Percentiles rank a stretch among this genome's conserved stretches.
Conservation (phyloP, 768 basidiomycete species). For the Mycena galopus region DNA sequence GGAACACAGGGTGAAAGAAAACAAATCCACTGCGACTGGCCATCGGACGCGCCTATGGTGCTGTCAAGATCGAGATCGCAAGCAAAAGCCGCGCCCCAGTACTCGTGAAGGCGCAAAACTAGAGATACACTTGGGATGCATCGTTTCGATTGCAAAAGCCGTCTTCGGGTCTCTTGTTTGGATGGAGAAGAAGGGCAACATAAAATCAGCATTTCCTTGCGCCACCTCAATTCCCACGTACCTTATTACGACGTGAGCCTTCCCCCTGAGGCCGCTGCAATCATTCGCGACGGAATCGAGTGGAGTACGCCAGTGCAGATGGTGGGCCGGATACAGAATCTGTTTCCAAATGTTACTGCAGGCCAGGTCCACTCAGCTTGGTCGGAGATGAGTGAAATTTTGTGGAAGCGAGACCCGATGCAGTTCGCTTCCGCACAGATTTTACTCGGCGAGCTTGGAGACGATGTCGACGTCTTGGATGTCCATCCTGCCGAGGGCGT, state of each 20-base stretch:
- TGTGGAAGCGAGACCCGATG: conserved; percentile 34
- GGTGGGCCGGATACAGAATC: conserved; percentile 45
- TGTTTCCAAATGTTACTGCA: conserved; percentile 38
- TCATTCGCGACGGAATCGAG: conserved; percentile 3
- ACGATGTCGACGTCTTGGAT: conserved; percentile 32
- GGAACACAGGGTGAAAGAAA: conserved; percentile 17
- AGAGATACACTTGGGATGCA: conserved; percentile 26
- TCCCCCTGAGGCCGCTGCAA: conserved; percentile 3
- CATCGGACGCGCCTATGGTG: conserved; percentile 33
- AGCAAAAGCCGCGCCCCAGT: conserved; percentile 27
- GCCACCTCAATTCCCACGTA: background rate
- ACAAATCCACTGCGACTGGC: conserved; percentile 9
- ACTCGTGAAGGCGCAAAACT: conserved; percentile 2
- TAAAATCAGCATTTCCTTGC: background rate
- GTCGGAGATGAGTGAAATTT: conserved; percentile 27
- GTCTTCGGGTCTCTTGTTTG: background rate
- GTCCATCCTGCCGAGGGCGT: conserved; percentile 14
- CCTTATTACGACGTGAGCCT: conserved; percentile 14
- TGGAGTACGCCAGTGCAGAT: conserved; percentile 9
- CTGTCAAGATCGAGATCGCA: conserved; percentile 32
- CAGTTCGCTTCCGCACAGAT: conserved; percentile 34
- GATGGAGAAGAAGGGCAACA: background rate
- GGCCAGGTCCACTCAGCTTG: conserved; percentile 36
- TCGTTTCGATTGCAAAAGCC: conserved; percentile 26
- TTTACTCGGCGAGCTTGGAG: conserved; percentile 29